Conservation (phyloP, 371 early-diverging fungal genomes). For the Mortierella sp. region DNA sequence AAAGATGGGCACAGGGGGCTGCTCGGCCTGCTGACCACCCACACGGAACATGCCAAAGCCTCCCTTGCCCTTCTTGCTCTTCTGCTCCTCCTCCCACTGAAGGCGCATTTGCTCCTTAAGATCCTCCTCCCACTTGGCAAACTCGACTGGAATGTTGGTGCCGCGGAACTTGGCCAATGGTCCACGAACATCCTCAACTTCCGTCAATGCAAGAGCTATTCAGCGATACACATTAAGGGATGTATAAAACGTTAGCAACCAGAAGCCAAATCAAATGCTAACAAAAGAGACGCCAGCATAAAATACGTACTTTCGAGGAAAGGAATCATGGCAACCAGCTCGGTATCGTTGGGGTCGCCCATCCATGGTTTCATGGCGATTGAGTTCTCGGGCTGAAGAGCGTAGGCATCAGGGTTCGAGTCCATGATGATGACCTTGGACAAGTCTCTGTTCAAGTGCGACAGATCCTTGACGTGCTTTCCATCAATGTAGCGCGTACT, state of each 20-base stretch:
- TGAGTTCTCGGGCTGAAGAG: constrained; percentile 94
- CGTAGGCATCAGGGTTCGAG: constrained; percentile 83
- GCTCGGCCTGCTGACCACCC: constrained; percentile 47
- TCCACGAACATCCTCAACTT: constrained; percentile 82
- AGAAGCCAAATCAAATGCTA: background rate
- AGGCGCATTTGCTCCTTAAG: constrained; percentile 71
- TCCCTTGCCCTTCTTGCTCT: constrained; percentile 62
- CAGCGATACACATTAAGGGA: background rate
- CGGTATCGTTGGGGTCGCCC: constrained; percentile 87
- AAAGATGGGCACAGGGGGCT: constrained; percentile 50
- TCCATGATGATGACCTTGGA: constrained; percentile 94
- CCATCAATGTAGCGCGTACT: constrained; percentile 88
- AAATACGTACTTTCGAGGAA: constrained; percentile 85
- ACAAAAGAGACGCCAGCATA: background rate
- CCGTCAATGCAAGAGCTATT: constrained; percentile 76
- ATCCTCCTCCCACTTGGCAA: constrained; percentile 78
- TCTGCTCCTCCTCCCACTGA: constrained; percentile 83
- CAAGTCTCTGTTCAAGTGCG: constrained; percentile 93
- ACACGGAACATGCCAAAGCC: constrained; percentile 51
- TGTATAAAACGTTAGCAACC: background rate
- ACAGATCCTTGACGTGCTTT: constrained; percentile 92
- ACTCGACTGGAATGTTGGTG: constrained; percentile 77
- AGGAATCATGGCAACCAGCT: constrained; percentile 87
- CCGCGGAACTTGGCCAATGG: constrained; percentile 78
- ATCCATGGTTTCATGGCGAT: constrained; percentile 87